Evolutionary conservation across 1,284 basidiomycete species (phyloP), one percentile per base, ranked within the genome.

Genomic region (Naganishia albida): DNA sequence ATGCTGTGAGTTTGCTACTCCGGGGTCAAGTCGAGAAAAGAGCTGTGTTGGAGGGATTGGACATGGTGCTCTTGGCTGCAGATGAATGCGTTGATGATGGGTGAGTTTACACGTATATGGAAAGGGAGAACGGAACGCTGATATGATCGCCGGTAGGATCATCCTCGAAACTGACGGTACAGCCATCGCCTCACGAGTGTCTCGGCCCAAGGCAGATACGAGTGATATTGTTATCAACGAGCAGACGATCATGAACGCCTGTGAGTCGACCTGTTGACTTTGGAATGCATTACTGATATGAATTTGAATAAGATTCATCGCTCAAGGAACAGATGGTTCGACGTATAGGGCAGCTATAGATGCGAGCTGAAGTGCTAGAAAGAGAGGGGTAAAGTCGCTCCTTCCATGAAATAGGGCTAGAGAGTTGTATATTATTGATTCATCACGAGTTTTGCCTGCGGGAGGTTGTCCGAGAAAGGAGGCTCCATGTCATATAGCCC

Each of bases 201-300:
- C 91, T 70, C 83, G 94, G 70, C 91, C 96, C 54, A 88, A 87
- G 72, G 88, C 94, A 20, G 96, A 99, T 78, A 89, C 91, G 63
- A 90, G 90, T 46, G 94, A 98, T 74, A 96, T 99, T 70, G 90
- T 96, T 69, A 96, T 99, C 84, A 99, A 98, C 83, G 96, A 99
- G 80, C 93, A 98, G 81, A 95, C 92, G 4, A 83, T 96, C 68
- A 84, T 95, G 85, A 93, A 83, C 74, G 92, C 92, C 42, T 92
- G 80, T 77, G 64, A 71, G 77, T 77, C 7, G 40, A 7, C 2
- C 15, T 25, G 28, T 13, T n/a, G n/a, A 25, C 46, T 34, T 38
- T 12, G 2, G 18, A 0, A 2, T 30, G 13, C 26, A 28, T 6
- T 34, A 34, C 26, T 51, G 23, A 50, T 51, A 6, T 34, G 4